phyloP scores from a whole-genome alignment of 169 alveolate species.

The Plasmodium vinckei region DNA sequence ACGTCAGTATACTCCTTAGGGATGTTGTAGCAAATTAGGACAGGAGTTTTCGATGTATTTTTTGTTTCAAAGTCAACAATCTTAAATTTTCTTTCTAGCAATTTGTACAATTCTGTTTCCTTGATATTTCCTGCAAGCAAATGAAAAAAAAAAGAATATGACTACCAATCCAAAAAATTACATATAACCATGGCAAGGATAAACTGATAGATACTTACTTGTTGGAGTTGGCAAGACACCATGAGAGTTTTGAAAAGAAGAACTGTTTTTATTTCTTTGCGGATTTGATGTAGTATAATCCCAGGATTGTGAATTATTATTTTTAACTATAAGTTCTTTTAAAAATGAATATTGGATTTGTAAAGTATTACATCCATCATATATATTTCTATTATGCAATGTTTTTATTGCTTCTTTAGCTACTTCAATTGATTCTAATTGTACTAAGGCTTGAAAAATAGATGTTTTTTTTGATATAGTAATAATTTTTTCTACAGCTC shows the following conservation, averaged over 20 bases:
- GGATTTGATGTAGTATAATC: constrained; percentile 76
- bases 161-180: not conserved
- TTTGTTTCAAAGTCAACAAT: constrained; percentile 76
- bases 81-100: constrained; percentile 76
- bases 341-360: constrained; percentile 79
- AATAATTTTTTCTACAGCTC: constrained; percentile 79
- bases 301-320: constrained; percentile 78
- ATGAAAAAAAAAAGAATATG: constrained; percentile 9
- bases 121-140: constrained; percentile 25
- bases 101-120: constrained; percentile 53
- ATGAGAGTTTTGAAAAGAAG: constrained; percentile 26
- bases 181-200: not conserved
- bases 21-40: constrained; percentile 80
- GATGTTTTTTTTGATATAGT: constrained; percentile 78
- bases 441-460: constrained; percentile 82
- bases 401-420: constrained; percentile 80
- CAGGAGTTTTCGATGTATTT: constrained; percentile 83
- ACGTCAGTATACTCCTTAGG: constrained; percentile 79
- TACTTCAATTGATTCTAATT: constrained; percentile 70
- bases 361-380: constrained; percentile 83
- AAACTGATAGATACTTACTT: constrained; percentile 8
- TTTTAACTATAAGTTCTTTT: constrained; percentile 78
- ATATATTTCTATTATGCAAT: constrained; percentile 79
- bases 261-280: constrained; percentile 12
- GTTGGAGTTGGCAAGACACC: constrained; percentile 72